These are phyloP conservation scores for Omphalotus guepiniiformis DNA, from an alignment of 768 basidiomycete genomes.

Conservation along the genomic window DNA sequence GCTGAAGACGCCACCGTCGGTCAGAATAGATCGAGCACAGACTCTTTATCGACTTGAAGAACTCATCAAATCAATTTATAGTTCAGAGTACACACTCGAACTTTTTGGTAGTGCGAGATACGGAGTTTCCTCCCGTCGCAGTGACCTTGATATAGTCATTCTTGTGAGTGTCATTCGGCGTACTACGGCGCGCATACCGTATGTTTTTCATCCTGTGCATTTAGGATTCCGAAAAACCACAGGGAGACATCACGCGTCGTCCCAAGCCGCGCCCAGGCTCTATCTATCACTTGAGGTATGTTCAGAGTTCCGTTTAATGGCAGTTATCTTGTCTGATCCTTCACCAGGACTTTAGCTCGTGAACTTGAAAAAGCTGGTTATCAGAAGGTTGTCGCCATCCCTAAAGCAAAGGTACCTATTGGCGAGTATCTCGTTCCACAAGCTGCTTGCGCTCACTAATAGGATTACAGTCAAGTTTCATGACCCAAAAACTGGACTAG, in stretches of 20 bases:
- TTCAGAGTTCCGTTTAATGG: conserved; percentile 2
- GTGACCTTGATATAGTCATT: conserved; percentile 52
- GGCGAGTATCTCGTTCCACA: conserved; percentile 19
- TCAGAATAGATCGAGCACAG: neutral
- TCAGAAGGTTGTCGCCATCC: conserved; percentile 22
- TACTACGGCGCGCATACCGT: too few species aligned
- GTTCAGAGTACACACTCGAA: conserved; percentile 28
- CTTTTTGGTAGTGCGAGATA: conserved; percentile 51
- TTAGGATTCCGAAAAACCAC: conserved; percentile 27
- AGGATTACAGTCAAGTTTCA: conserved; percentile 43
- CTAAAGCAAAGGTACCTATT: conserved; percentile 39
- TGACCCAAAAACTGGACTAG: conserved; percentile 36
- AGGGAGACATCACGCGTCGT: too few species aligned
- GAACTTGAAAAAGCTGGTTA: conserved; percentile 32
- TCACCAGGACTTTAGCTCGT: conserved; percentile 25
- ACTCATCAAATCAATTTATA: conserved; percentile 26
- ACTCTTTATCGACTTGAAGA: conserved; percentile 16
- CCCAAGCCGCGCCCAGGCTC: too few species aligned
- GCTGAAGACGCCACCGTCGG: neutral
- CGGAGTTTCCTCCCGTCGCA: conserved; percentile 33
- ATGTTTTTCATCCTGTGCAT: neutral
- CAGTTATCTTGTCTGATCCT: neutral
- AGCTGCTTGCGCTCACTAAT: neutral
- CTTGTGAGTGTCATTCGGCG: conserved; percentile 31
- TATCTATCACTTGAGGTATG: neutral